These are phyloP conservation scores for Capsicum pubescens DNA, from an alignment of 257 asterid genomes.

Conservation along the genomic window DNA sequence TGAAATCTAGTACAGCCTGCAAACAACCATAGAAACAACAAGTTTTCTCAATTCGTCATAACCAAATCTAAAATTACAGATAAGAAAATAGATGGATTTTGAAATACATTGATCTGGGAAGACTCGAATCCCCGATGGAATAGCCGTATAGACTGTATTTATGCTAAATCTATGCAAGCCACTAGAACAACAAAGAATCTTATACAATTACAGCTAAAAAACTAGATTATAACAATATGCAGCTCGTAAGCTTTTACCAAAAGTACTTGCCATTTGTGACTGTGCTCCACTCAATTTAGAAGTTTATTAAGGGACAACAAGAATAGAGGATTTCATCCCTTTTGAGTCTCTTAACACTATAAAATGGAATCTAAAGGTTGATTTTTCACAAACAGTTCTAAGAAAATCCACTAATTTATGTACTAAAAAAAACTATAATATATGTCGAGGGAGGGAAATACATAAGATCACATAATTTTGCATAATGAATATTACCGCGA, in stretches of 20 bases:
- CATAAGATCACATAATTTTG: neutral
- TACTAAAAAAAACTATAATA: neutral
- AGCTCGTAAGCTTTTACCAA: too few species aligned
- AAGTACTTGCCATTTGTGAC: too few species aligned
- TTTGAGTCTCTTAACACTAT: too few species aligned
- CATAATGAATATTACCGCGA: neutral
- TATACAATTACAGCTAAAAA: neutral
- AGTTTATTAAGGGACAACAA: too few species aligned
- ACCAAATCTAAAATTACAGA: neutral
- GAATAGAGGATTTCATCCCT: too few species aligned
- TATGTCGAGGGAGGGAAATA: neutral
- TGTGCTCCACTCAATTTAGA: too few species aligned
- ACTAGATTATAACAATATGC: neutral
- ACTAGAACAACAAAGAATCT: neutral
- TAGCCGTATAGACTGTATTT: neutral
- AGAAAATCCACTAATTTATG: constrained; percentile 11
- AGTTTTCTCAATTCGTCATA: neutral
- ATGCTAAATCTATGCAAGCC: constrained; percentile 17
- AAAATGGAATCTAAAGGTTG: neutral
- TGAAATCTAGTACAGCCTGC: constrained; percentile 79
- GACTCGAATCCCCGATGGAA: neutral
- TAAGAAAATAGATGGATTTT: neutral
- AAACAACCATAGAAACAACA: constrained; percentile 29
- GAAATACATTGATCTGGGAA: neutral
- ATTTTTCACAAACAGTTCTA: neutral